Percentiles rank a stretch among this genome's conserved stretches.
Evolutionary conservation across 306 rosid genomes (phyloP).

Genomic region (Lotus japonicus): DNA sequence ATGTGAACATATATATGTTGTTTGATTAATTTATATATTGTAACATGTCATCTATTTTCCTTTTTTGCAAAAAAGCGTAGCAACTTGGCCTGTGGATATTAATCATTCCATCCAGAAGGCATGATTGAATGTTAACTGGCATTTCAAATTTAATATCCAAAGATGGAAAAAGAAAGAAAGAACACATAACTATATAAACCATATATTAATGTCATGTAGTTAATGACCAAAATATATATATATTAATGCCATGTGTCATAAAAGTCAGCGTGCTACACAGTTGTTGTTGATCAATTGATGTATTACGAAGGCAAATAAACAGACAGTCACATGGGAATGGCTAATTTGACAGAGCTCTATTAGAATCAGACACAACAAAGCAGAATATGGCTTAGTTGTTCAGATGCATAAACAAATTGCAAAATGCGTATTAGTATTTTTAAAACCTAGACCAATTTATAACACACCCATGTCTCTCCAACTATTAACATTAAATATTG

Average conservation of each 20-base stretch:
- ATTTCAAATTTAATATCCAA: conserved; percentile 28
- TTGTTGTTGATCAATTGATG: conserved; percentile 2
- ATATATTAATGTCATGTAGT: conserved; percentile 1
- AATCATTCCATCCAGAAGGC: conserved; percentile 30
- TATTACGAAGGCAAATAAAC: conserved; percentile 9
- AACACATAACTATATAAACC: conserved; percentile 7
- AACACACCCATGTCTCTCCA: conserved; percentile 32
- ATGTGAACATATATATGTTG: neutral
- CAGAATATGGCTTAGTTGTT: conserved; percentile 46
- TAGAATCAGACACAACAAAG: conserved; percentile 20
- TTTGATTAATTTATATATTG: neutral
- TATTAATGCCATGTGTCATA: conserved; percentile 1
- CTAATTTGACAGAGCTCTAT: conserved; percentile 19
- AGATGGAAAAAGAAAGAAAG: conserved; percentile 4
- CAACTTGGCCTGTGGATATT: conserved; percentile 20
- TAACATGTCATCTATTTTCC: neutral
- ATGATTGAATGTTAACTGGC: conserved; percentile 37
- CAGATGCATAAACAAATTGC: conserved; percentile 21
- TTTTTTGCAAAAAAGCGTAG: neutral
- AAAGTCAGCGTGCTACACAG: conserved; percentile 22
- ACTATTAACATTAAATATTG: neutral
- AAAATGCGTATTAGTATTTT: conserved; percentile 6
- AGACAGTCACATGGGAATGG: conserved; percentile 31
- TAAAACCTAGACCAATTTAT: conserved; percentile 22
- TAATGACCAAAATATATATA: too few relatives aligned